Conservation (phyloP, 2,329 filamentous ascomycete species). For the Calonectria pseudoturangicola region DNA sequence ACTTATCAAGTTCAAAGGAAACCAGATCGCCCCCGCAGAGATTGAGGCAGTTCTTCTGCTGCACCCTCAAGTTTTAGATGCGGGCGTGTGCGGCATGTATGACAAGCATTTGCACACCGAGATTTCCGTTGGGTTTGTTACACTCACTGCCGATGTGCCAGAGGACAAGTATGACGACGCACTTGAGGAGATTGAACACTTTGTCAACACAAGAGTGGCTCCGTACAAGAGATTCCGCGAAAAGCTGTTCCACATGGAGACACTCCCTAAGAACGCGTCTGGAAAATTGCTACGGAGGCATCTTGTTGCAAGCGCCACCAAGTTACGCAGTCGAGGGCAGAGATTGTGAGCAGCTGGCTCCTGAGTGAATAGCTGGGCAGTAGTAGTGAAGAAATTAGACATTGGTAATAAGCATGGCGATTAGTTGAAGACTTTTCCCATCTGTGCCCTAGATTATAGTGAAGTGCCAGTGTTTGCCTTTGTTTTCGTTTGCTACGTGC, state of each 20-base stretch:
- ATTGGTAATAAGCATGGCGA: too few relatives aligned
- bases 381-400: too few relatives aligned
- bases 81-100: constrained; percentile 56
- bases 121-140: constrained; percentile 56
- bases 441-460: background rate
- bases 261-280: constrained; percentile 54
- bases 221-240: constrained; percentile 57
- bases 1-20: constrained; percentile 44
- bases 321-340: constrained; percentile 37
- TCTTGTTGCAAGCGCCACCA: constrained; percentile 41
- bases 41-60: constrained; percentile 55
- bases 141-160: constrained; percentile 38
- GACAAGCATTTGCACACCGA: constrained; percentile 53
- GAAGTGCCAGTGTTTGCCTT: background rate
- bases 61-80: constrained; percentile 54
- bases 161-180: constrained; percentile 11
- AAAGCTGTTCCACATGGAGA: constrained; percentile 50
- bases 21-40: constrained; percentile 56
- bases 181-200: constrained; percentile 47
- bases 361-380: too few relatives aligned
- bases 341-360: constrained; percentile 33
- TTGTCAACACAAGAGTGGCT: constrained; percentile 55
- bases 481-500: background rate
- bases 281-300: constrained; percentile 57
- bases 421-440: too few relatives aligned